Percentiles rank a stretch among this genome's conserved stretches.
Evolutionary conservation across 2,329 filamentous ascomycete species (phyloP).

Genomic region (Stachybotrys echinatus): DNA sequence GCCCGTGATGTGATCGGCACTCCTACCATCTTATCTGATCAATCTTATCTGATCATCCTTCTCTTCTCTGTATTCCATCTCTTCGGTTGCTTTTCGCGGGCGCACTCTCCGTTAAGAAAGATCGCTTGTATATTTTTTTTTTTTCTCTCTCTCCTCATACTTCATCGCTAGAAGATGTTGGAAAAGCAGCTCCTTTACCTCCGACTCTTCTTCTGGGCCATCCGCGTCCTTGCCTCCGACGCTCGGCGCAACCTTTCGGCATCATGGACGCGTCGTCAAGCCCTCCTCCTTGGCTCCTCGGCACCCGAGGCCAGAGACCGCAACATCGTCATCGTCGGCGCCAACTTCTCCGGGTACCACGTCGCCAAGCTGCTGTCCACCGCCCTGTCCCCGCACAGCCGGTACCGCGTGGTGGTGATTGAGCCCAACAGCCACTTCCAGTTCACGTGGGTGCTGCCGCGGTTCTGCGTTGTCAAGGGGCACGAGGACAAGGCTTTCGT

Average conservation of each 20-base stretch:
- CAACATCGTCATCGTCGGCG: slow-evolving; percentile 52
- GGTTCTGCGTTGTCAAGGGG: slow-evolving; percentile 48
- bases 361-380: slow-evolving; percentile 41
- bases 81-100: background rate
- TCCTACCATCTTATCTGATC: background rate
- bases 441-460: slow-evolving; percentile 55
- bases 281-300: slow-evolving; percentile 8
- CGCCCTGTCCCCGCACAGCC: slow-evolving; percentile 38
- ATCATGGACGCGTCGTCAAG: slow-evolving; percentile 7
- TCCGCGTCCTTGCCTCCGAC: slow-evolving; percentile 16
- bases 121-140: too few species aligned
- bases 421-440: slow-evolving; percentile 59
- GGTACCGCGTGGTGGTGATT: slow-evolving; percentile 47
- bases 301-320: slow-evolving; percentile 15
- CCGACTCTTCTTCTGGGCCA: slow-evolving; percentile 19
- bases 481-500: slow-evolving; percentile 57
- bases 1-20: background rate
- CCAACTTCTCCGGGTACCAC: slow-evolving; percentile 51
- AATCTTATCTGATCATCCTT: slow-evolving; percentile 1
- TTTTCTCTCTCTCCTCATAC: background rate
- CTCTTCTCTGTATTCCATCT: background rate
- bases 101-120: too few species aligned
- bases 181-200: slow-evolving; percentile 22
- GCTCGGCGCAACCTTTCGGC: slow-evolving; percentile 11
- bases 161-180: slow-evolving; percentile 13